These are phyloP conservation scores for Emericellopsis atlantica DNA, from an alignment of 2,329 filamentous ascomycete species.

Conservation along the genomic window DNA sequence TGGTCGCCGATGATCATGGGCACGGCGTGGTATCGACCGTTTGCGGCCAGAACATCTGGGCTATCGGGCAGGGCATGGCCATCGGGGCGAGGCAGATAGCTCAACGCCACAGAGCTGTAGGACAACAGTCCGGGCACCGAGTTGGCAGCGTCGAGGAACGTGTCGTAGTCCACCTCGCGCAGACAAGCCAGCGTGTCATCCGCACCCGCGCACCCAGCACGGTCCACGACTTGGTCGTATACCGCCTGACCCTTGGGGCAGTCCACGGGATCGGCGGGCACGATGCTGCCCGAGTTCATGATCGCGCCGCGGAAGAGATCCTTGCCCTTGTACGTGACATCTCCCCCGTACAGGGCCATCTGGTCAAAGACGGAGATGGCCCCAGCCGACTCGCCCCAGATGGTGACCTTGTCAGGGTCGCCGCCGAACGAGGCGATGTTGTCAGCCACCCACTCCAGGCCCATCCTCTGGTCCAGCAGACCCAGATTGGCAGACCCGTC, in stretches of 20 bases:
- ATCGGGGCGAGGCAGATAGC: constrained; percentile 65
- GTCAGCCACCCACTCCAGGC: constrained; percentile 63
- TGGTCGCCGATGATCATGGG: constrained; percentile 55
- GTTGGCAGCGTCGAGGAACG: constrained; percentile 53
- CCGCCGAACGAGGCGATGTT: constrained; percentile 71
- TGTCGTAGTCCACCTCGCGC: constrained; percentile 43
- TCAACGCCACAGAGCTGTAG: constrained; percentile 56
- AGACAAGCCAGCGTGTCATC: constrained; percentile 53
- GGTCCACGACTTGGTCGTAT: constrained; percentile 48
- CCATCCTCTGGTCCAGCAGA: constrained; percentile 59
- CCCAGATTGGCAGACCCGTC: constrained; percentile 62
- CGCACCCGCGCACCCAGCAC: constrained; percentile 46
- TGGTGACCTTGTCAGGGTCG: constrained; percentile 64
- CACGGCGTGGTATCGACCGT: constrained; percentile 35
- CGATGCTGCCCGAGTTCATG: constrained; percentile 59
- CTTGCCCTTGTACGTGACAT: constrained; percentile 63
- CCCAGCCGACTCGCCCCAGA: constrained; percentile 65
- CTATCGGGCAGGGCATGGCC: constrained; percentile 47
- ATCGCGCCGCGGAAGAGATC: constrained; percentile 65
- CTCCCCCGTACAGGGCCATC: constrained; percentile 60
- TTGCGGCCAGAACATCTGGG: constrained; percentile 42
- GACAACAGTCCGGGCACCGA: constrained; percentile 56
- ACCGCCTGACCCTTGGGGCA: constrained; percentile 50
- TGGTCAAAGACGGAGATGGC: constrained; percentile 66
- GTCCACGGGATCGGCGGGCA: constrained; percentile 52